phyloP scores from a whole-genome alignment of 495 filamentous ascomycete species.

The Penicillium chermesinum region DNA sequence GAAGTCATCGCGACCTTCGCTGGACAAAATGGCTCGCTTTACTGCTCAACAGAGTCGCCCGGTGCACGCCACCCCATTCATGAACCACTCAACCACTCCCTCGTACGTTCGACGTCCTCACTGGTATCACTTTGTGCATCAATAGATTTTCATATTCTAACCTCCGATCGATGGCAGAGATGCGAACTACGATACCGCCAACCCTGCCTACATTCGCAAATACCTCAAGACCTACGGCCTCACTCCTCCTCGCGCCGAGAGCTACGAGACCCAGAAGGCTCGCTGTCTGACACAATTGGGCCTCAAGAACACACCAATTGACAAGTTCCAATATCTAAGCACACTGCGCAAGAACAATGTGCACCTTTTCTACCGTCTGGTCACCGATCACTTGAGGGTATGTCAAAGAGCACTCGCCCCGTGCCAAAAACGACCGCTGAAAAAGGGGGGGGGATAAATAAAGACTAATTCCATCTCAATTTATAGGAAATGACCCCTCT shows the following conservation, averaged over 20 bases:
- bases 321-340: slow-evolving; percentile 93
- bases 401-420: too few species aligned
- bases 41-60: slow-evolving; percentile 39
- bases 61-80: slow-evolving; percentile 36
- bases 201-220: slow-evolving; percentile 59
- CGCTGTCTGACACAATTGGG: slow-evolving; percentile 73
- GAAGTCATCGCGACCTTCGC: slow-evolving; percentile 19
- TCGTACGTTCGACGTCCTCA: slow-evolving; percentile 25
- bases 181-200: slow-evolving; percentile 56
- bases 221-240: slow-evolving; percentile 68
- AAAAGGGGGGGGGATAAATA: not conserved
- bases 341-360: slow-evolving; percentile 82
- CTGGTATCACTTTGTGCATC: not conserved
- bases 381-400: slow-evolving; percentile 82
- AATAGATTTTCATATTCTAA: not conserved
- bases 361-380: slow-evolving; percentile 90
- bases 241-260: slow-evolving; percentile 65
- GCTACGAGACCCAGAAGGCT: slow-evolving; percentile 61
- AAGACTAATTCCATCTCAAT: slow-evolving; percentile 7
- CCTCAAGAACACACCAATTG: slow-evolving; percentile 71
- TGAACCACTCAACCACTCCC: slow-evolving; percentile 31
- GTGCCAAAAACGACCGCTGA: too few species aligned
- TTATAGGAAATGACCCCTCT: slow-evolving; percentile 85
- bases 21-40: slow-evolving; percentile 40
- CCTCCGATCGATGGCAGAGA: slow-evolving; percentile 20